Evolutionary conservation across 2,329 filamentous ascomycete species (phyloP).

Genomic region (Curvularia sp.): DNA sequence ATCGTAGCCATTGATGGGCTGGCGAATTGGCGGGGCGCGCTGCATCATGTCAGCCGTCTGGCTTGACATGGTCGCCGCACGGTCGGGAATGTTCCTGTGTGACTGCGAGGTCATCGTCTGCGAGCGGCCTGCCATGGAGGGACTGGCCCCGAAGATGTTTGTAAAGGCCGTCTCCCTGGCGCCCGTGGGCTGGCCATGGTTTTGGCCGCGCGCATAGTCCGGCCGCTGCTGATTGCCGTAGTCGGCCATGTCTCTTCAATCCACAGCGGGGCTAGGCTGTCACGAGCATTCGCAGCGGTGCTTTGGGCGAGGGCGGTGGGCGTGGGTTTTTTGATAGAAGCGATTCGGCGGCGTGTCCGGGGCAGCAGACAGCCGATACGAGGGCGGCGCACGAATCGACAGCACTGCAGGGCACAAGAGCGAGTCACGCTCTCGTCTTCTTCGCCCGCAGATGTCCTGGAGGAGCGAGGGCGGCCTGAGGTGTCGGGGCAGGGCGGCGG

Average conservation of each 20-base stretch:
- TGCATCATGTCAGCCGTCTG: constrained; percentile 63
- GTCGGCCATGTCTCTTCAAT: constrained; percentile 63
- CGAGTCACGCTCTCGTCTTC: neutral
- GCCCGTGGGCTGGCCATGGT: constrained; percentile 61
- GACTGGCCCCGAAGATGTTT: constrained; percentile 92
- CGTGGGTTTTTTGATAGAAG: constrained; percentile 26
- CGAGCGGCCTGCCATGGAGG: constrained; percentile 75
- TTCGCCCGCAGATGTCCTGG: constrained; percentile 10
- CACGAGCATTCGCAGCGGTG: constrained; percentile 36
- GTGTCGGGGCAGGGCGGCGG: constrained; percentile 11
- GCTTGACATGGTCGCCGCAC: constrained; percentile 72
- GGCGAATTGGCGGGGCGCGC: constrained; percentile 68
- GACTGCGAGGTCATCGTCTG: constrained; percentile 92
- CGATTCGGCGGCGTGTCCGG: constrained; percentile 7
- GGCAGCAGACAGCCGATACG: constrained; percentile 16
- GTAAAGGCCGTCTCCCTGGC: constrained; percentile 95
- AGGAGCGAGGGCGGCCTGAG: constrained; percentile 22
- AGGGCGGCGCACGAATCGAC: constrained; percentile 7
- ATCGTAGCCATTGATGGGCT: constrained; percentile 53
- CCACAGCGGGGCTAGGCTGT: constrained; percentile 20
- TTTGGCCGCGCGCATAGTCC: constrained; percentile 60
- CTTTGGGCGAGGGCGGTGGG: constrained; percentile 4
- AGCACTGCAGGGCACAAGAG: constrained; percentile 1
- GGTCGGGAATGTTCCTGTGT: constrained; percentile 66
- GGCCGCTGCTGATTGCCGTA: constrained; percentile 68